Conservation (phyloP, 306 rosid genomes). For the Dryas drummondii region DNA sequence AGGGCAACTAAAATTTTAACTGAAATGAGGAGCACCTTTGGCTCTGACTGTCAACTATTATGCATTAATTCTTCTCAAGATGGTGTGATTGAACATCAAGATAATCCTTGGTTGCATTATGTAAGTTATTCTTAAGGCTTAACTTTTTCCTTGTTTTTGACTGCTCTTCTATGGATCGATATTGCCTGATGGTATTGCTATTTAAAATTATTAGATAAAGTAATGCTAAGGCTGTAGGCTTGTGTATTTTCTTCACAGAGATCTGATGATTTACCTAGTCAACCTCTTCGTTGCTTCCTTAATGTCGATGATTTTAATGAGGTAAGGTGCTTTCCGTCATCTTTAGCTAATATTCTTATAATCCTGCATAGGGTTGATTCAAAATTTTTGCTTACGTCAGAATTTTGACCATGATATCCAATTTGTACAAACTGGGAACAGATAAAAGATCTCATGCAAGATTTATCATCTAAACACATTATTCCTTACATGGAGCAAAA, state of each 20-base stretch:
- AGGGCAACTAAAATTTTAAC: conserved; percentile 74
- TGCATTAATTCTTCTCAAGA: conserved; percentile 78
- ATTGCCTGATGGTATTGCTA: conserved; percentile 12
- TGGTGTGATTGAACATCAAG: conserved; percentile 57
- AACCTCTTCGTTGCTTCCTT: conserved; percentile 72
- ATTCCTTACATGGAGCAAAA: conserved; percentile 97
- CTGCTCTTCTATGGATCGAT: conserved; percentile 9
- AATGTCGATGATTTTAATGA: conserved; percentile 59
- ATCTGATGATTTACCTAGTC: conserved; percentile 50
- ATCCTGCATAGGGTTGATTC: conserved; percentile 20
- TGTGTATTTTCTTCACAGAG: conserved; percentile 57
- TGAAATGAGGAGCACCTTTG: conserved; percentile 84
- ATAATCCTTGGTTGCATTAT: conserved; percentile 72
- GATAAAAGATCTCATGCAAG: conserved; percentile 87
- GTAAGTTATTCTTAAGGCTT: conserved; percentile 51
- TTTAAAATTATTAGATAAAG: conserved; percentile 13
- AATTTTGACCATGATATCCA: conserved; percentile 37
- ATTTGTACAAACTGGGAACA: conserved; percentile 48
- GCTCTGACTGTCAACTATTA: conserved; percentile 72
- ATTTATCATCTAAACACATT: conserved; percentile 77
- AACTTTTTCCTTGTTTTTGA: conserved; percentile 11
- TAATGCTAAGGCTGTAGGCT: conserved; percentile 36
- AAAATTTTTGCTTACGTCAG: conserved; percentile 28
- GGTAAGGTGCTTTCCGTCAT: conserved; percentile 45
- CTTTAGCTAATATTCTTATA: conserved; percentile 24